Base-by-base conservation (phyloP, 2,329 filamentous ascomycete genomes). In the Botrytis paeoniae region DNA sequence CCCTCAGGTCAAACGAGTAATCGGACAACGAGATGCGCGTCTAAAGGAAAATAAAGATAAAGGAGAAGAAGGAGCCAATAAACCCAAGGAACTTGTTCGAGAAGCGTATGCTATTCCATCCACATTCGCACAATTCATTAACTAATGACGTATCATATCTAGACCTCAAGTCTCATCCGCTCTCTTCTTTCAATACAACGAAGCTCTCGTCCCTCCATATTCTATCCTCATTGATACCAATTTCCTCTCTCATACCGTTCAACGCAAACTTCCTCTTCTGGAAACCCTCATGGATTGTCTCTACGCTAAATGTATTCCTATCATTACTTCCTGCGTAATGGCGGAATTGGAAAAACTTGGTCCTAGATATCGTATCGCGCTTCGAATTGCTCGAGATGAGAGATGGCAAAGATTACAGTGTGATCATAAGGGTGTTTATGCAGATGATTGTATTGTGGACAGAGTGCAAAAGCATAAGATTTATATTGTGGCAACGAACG, bases 211-310 rank as follows among this genome's bases (percentile, higher is more conserved):
- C 25, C 94, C 94, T 5, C 94, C 94, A 1, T 97, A 97, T 85
- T 86, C 85, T 16, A 68, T 78, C 73, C 88, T 97, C 16, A 88
- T 96, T 80, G 93, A 97, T 82, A 78, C 94, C 82, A 97, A 97
- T 81, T 97, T 97, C 81, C 87, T 97, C 75, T 93, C 91, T 57
- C 94, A 97, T 83, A 96, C 94, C 0, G 93, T 98, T 2, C 93
- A 95, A 82, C 90, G 92, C 77, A 98, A 99, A 84, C 89, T 98
- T 32, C 93, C 95, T 48, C 85, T 98, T 20, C 87, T 97, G 32
- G 91, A 95, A 74, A 91, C 92, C 4, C 93, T 98, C 85, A 97
- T 98, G 93, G 94, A 98, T 82, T 92, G 93, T 71, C 87, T 99
- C 7, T 97, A 95, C 81, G 95, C 95, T 29, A 97, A 97, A 79